phyloP scores from a whole-genome alignment of 2,329 filamentous ascomycete genomes.

The Trichocomaceae sp. region DNA sequence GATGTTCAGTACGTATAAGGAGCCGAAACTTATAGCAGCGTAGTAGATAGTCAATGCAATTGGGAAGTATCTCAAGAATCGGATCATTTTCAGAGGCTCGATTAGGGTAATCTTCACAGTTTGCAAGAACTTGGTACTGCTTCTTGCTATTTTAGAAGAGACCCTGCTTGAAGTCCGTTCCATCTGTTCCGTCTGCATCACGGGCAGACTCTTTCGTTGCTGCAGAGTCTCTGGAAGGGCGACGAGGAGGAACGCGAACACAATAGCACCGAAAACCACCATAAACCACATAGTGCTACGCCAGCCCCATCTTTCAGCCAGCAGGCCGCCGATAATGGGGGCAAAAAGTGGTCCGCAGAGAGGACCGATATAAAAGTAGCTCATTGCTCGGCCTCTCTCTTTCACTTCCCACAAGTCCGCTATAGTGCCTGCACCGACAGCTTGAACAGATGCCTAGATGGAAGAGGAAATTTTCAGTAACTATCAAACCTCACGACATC shows the following conservation, averaged over 20 bases:
- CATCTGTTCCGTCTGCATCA: conserved; percentile 22
- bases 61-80: conserved; percentile 66
- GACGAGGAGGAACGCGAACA: conserved; percentile 36
- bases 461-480: neutral
- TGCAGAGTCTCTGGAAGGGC: conserved; percentile 40
- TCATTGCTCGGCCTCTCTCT: conserved; percentile 73
- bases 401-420: conserved; percentile 70
- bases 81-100: conserved; percentile 64
- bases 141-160: conserved; percentile 57
- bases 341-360: conserved; percentile 67
- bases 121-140: conserved; percentile 49
- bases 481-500: too few relatives aligned
- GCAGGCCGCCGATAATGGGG: conserved; percentile 67
- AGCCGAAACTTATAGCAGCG: conserved; percentile 66
- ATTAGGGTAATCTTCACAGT: conserved; percentile 57
- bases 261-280: conserved; percentile 57
- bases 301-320: conserved; percentile 67
- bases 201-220: conserved; percentile 22
- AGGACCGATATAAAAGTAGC: conserved; percentile 74
- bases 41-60: conserved; percentile 68
- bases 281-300: conserved; percentile 72
- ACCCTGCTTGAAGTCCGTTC: conserved; percentile 43
- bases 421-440: conserved; percentile 76
- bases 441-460: conserved; percentile 61
- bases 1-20: conserved; percentile 72